Percentiles rank a stretch among this genome's conserved stretches.
Evolutionary conservation across 139 green algal genomes (phyloP).

Genomic region (Volvox reticuliferus): DNA sequence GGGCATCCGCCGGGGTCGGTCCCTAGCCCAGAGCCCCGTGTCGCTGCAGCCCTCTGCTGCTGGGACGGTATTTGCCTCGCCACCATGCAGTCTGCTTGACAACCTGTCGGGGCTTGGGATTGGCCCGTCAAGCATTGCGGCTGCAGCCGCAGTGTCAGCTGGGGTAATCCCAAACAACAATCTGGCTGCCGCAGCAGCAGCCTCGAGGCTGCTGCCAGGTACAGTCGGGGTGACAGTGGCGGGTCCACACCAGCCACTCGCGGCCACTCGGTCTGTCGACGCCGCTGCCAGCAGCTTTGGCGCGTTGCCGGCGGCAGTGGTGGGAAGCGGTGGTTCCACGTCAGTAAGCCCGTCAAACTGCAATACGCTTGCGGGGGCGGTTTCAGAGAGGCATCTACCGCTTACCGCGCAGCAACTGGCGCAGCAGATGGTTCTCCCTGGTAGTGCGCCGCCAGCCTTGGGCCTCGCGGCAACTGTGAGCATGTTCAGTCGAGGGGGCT

Average conservation of each 20-base stretch:
- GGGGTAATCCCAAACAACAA: no score
- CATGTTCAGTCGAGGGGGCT: neutral
- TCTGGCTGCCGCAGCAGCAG: neutral
- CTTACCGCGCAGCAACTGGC: slow-evolving; percentile 19
- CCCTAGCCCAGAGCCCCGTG: neutral
- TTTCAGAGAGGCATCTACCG: no score
- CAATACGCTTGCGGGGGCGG: slow-evolving; percentile 26
- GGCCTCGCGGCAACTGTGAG: neutral
- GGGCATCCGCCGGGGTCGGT: neutral
- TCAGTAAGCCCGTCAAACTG: slow-evolving; percentile 19
- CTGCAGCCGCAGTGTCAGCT: neutral
- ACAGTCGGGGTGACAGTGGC: neutral
- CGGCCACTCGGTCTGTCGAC: neutral
- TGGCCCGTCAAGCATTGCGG: neutral
- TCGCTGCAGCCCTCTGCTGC: neutral
- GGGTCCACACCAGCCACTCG: neutral
- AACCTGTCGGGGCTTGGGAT: neutral
- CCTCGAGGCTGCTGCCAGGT: neutral
- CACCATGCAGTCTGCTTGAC: neutral
- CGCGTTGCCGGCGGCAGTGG: neutral
- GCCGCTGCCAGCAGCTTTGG: slow-evolving; percentile 23
- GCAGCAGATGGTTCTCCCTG: neutral
- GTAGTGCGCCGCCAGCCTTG: slow-evolving; percentile 24
- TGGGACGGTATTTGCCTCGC: neutral
- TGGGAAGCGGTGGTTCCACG: slow-evolving; percentile 18